phyloP scores from a whole-genome alignment of 139 green algal species.

The Closterium sp. region DNA sequence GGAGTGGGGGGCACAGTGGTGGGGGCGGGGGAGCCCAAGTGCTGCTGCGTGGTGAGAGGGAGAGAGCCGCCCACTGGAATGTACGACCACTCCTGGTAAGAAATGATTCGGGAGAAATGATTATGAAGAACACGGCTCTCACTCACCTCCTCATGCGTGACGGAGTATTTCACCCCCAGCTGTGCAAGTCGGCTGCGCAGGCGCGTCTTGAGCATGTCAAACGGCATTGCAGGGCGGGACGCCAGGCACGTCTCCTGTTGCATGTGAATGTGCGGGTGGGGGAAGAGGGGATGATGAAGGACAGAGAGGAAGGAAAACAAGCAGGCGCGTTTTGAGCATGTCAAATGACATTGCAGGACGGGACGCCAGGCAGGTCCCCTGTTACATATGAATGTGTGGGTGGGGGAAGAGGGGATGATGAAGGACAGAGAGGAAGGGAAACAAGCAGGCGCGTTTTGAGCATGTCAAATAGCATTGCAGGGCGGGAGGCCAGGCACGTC shows the following conservation, averaged over 20 bases:
- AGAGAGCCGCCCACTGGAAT: constrained; percentile 98
- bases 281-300: no score
- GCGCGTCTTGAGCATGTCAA: constrained; percentile 88
- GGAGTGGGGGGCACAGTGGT: no score
- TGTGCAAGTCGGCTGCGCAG: constrained; percentile 79
- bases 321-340: constrained; percentile 87
- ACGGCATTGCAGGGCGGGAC: constrained; percentile 69
- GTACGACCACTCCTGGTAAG: constrained; percentile 89
- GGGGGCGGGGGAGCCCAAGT: constrained; percentile 62
- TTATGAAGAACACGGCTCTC: background rate
- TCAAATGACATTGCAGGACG: constrained; percentile 77
- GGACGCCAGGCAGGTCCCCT: constrained; percentile 58
- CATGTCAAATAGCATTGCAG: no score
- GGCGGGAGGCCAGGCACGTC: no score
- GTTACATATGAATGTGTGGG: background rate
- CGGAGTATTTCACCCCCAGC: constrained; percentile 69
- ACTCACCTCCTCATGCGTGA: constrained; percentile 72
- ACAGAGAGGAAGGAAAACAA: no score
- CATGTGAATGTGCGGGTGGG: no score
- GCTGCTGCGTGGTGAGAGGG: constrained; percentile 76
- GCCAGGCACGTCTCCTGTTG: constrained; percentile 54
- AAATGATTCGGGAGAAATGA: background rate
- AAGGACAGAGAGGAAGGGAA: background rate
- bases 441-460: no score
- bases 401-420: background rate